These are phyloP conservation scores for Glycine tomentella DNA, from an alignment of 306 rosid genomes.

Conservation along the genomic window DNA sequence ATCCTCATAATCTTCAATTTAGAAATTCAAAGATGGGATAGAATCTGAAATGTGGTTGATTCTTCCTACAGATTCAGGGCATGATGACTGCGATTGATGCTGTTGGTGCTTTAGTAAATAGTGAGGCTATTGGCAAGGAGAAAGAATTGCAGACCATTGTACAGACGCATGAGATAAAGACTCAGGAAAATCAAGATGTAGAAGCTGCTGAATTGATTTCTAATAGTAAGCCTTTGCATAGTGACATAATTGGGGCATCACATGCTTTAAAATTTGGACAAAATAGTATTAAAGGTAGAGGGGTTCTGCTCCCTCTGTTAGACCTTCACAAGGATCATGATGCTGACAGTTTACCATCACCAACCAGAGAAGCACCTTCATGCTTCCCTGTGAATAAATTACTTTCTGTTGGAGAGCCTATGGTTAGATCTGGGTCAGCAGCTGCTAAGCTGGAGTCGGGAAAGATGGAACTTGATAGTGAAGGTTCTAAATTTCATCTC, in stretches of 20 bases:
- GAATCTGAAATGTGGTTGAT: conserved; percentile 46
- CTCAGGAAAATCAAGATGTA: conserved; percentile 41
- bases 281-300: conserved; percentile 69
- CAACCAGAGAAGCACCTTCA: conserved; percentile 76
- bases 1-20: conserved; percentile 3
- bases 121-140: conserved; percentile 45
- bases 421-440: conserved; percentile 47
- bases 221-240: conserved; percentile 53
- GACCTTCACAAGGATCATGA: conserved; percentile 99
- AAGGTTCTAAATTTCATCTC: conserved; percentile 60
- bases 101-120: conserved; percentile 36
- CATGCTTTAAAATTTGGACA: conserved; percentile 58
- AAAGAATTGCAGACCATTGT: conserved; percentile 45
- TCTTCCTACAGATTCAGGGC: conserved; percentile 65
- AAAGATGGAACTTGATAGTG: conserved; percentile 49
- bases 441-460: conserved; percentile 54
- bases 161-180: conserved; percentile 43
- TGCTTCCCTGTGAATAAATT: conserved; percentile 61
- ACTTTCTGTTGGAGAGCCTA: conserved; percentile 52
- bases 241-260: conserved; percentile 32
- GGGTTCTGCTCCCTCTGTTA: conserved; percentile 73
- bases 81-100: conserved; percentile 58
- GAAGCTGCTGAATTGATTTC: conserved; percentile 48
- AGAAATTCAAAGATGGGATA: conserved; percentile 38
- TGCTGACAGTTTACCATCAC: conserved; percentile 94